phyloP scores from a whole-genome alignment of 495 filamentous ascomycete genomes.

The Annulohypoxylon stygium region DNA sequence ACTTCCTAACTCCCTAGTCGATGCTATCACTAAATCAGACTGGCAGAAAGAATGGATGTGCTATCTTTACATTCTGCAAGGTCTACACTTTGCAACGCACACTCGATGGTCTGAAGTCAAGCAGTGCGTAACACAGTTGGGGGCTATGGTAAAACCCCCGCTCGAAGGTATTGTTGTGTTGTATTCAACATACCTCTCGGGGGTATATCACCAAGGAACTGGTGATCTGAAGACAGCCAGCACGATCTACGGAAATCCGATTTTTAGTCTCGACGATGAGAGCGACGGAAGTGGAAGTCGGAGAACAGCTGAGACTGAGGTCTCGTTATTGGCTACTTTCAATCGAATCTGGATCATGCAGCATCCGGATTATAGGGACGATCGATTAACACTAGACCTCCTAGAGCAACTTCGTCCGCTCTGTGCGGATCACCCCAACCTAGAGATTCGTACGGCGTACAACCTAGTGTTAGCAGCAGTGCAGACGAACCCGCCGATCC shows the following conservation, averaged over 20 bases:
- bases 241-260: constrained; percentile 70
- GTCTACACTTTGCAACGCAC: constrained; percentile 60
- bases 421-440: constrained; percentile 75
- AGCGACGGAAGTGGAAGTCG: constrained; percentile 51
- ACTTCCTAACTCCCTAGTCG: constrained; percentile 55
- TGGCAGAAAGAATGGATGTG: constrained; percentile 61
- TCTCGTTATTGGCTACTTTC: constrained; percentile 81
- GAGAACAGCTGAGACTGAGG: constrained; percentile 74
- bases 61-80: constrained; percentile 63
- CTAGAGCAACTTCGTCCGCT: constrained; percentile 75
- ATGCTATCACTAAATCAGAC: constrained; percentile 56
- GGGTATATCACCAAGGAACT: constrained; percentile 81
- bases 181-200: constrained; percentile 75
- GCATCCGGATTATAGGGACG: constrained; percentile 65
- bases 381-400: constrained; percentile 64
- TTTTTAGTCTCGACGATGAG: constrained; percentile 64
- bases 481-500: constrained; percentile 62
- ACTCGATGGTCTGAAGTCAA: constrained; percentile 62
- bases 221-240: constrained; percentile 77
- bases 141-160: constrained; percentile 50
- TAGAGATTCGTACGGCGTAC: constrained; percentile 81
- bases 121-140: constrained; percentile 56
- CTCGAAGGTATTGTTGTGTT: constrained; percentile 52
- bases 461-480: constrained; percentile 80
- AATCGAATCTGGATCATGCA: constrained; percentile 89